Conservation (phyloP, 495 filamentous ascomycete species). For the Pyrenula massariospora region DNA sequence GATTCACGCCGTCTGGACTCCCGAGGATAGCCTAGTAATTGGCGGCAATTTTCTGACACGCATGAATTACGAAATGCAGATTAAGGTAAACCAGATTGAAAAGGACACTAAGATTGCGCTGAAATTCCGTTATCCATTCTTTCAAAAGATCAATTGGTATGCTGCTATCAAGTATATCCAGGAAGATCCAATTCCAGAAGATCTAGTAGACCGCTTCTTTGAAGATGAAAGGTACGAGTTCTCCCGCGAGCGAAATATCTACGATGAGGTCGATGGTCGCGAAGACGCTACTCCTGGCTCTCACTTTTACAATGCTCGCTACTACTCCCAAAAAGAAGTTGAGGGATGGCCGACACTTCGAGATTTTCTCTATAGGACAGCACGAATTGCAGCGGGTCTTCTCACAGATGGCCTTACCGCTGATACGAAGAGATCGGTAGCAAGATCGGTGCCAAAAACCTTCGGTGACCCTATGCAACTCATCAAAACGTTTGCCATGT, state of each 20-base stretch:
- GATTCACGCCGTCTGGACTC: constrained; percentile 77
- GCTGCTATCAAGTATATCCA: constrained; percentile 54
- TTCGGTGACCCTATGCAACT: constrained; percentile 49
- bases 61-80: constrained; percentile 60
- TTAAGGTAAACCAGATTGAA: constrained; percentile 59
- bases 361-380: constrained; percentile 56
- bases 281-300: constrained; percentile 31
- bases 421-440: constrained; percentile 46
- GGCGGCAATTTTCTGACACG: constrained; percentile 67
- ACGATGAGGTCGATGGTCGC: constrained; percentile 46
- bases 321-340: constrained; percentile 58
- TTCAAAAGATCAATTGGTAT: constrained; percentile 68
- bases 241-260: constrained; percentile 40
- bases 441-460: constrained; percentile 52
- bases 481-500: constrained; percentile 53
- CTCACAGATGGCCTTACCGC: constrained; percentile 46
- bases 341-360: constrained; percentile 53
- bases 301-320: constrained; percentile 45
- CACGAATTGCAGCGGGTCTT: constrained; percentile 52
- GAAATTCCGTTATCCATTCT: constrained; percentile 63
- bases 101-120: constrained; percentile 58
- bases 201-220: constrained; percentile 42
- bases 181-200: constrained; percentile 51
- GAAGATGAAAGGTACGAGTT: constrained; percentile 42
- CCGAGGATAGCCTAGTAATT: constrained; percentile 63